Percentiles rank a stretch among this genome's conserved stretches.
Evolutionary conservation across 441 rosid genomes (phyloP).

Genomic region (Flueggea neowawraea): DNA sequence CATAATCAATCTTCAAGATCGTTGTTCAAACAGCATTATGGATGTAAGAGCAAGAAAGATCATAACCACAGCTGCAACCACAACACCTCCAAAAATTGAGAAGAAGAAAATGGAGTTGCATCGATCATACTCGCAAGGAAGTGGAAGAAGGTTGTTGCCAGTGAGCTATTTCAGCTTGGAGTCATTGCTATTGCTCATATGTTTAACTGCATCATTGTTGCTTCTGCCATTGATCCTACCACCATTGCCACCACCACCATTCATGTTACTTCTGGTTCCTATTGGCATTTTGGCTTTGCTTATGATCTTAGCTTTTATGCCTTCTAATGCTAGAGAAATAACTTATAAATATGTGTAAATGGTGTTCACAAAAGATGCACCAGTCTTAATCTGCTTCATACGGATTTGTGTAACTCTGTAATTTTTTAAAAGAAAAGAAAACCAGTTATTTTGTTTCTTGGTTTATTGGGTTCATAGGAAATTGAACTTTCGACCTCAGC

Average conservation of each 20-base stretch:
- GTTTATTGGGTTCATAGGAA: too few relatives aligned
- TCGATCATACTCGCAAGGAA: constrained; percentile 27
- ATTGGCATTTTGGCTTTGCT: constrained; percentile 68
- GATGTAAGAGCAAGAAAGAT: constrained; percentile 41
- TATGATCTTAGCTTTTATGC: constrained; percentile 81
- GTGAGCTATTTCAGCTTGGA: constrained; percentile 70
- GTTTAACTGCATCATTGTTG: constrained; percentile 73
- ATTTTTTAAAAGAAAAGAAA: constrained; percentile 2
- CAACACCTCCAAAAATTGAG: constrained; percentile 8
- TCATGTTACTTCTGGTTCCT: constrained; percentile 76
- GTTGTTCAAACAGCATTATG: constrained; percentile 30
- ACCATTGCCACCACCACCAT: constrained; percentile 93
- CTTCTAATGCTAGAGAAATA: constrained; percentile 48
- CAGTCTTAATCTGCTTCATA: background rate
- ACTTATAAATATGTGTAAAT: constrained; percentile 43
- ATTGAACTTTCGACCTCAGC: too few relatives aligned
- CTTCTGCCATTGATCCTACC: constrained; percentile 83
- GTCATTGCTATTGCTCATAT: constrained; percentile 53
- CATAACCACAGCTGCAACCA: background rate
- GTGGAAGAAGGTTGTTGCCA: constrained; percentile 25
- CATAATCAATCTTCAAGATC: constrained; percentile 32
- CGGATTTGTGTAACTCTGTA: constrained; percentile 13
- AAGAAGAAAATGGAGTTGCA: constrained; percentile 31
- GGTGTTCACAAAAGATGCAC: constrained; percentile 3
- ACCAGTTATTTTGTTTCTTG: constrained; percentile 16